These are phyloP conservation scores for Pichia cabralensis DNA, from an alignment of 805 yeast species.

Conservation along the genomic window DNA sequence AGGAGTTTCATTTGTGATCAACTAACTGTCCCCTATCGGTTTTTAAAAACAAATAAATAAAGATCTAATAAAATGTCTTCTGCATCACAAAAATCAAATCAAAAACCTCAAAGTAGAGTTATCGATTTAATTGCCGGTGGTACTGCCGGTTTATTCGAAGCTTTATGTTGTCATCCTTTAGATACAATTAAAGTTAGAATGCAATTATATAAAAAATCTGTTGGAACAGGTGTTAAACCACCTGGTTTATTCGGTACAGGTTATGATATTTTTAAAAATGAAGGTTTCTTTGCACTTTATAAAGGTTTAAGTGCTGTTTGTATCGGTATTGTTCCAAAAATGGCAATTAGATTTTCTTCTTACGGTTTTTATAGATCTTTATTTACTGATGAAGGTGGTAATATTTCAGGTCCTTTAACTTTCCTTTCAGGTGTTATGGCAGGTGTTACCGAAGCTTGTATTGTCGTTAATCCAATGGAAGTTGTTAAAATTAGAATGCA, in stretches of 20 bases:
- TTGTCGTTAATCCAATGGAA: constrained; percentile 95
- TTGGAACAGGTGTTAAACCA: constrained; percentile 38
- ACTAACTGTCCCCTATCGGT: too few species aligned
- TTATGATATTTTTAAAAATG: constrained; percentile 61
- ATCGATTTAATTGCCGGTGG: constrained; percentile 87
- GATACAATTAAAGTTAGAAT: constrained; percentile 96
- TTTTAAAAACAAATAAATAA: too few species aligned
- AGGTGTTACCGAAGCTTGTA: constrained; percentile 91
- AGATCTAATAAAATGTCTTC: constrained; percentile 6
- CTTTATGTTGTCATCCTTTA: constrained; percentile 95
- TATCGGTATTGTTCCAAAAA: constrained; percentile 94
- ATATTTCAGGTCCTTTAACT: constrained; percentile 61
- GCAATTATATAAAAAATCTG: constrained; percentile 79
- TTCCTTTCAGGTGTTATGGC: constrained; percentile 95
- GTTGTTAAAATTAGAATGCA: constrained; percentile 94
- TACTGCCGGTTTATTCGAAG: constrained; percentile 93
- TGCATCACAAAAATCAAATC: constrained; percentile 14
- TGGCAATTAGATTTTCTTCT: constrained; percentile 95
- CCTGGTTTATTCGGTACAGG: constrained; percentile 88
- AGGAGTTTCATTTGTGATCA: too few species aligned
- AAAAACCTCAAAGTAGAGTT: constrained; percentile 31
- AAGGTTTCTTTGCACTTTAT: constrained; percentile 77
- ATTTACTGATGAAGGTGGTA: constrained; percentile 54
- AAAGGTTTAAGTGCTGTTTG: constrained; percentile 96
- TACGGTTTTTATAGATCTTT: constrained; percentile 78